These are phyloP conservation scores for Hyaloscypha finlandica DNA, from an alignment of 495 filamentous ascomycete species.

Conservation along the genomic window DNA sequence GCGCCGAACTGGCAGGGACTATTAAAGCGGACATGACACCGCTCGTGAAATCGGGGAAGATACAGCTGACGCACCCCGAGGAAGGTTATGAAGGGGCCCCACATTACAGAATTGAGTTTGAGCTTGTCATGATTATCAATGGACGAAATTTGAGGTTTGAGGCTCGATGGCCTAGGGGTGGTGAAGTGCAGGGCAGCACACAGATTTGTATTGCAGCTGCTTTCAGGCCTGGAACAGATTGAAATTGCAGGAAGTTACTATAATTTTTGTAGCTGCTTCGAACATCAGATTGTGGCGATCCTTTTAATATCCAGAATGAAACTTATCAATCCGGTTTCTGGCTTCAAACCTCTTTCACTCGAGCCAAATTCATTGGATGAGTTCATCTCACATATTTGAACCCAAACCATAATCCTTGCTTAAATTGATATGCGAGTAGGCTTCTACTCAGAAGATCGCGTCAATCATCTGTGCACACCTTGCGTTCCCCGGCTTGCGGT, in stretches of 20 bases:
- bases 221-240: slow-evolving; percentile 20
- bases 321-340: no score
- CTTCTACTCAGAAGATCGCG: no score
- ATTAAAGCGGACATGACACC: slow-evolving; percentile 18
- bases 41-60: slow-evolving; percentile 36
- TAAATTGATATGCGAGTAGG: no score
- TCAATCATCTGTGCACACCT: no score
- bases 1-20: slow-evolving; percentile 6
- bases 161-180: slow-evolving; percentile 13
- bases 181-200: slow-evolving; percentile 3
- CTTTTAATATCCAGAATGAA: no score
- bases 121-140: slow-evolving; percentile 22
- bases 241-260: neutral
- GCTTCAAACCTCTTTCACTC: no score
- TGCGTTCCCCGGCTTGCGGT: no score
- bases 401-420: no score
- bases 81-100: slow-evolving; percentile 4
- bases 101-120: slow-evolving; percentile 19
- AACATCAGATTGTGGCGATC: neutral
- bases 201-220: slow-evolving; percentile 26
- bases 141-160: slow-evolving; percentile 20
- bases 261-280: neutral
- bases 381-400: no score
- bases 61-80: neutral
- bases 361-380: no score